Evolutionary conservation across 1,284 basidiomycete species (phyloP), one percentile per base, ranked within the genome.

Genomic region (Cutaneotrichosporon sp.): DNA sequence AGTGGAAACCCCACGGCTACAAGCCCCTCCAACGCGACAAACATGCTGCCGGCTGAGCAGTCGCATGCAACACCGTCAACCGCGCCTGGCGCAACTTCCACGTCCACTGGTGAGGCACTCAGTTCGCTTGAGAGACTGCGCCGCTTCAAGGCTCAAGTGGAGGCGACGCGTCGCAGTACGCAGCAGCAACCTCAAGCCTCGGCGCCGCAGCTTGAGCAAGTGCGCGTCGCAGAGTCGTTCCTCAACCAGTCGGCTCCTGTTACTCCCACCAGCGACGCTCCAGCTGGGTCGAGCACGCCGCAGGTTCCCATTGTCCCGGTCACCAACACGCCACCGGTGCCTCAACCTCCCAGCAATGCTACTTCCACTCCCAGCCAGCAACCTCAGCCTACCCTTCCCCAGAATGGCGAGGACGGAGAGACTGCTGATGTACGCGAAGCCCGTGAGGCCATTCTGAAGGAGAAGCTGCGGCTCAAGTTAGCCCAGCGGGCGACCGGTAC

Each of bases 111-210:
- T 47, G 54, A 59, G 47, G 38, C 16, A 4, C 38, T 66, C 27
- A 47, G 56, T 33, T 63, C 65, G 42, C 62, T 66, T 25, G 66
- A 67, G 22, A 61, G 61, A 50, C 60, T 67, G 43, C 58, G 54
- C 34, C 60, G 47, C 14, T 67, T 67, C 62, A 64, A 62, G 31
- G 62, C 57, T 6, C 65, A 64, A 47, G 62, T 67, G 11, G 62
- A 60, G 31, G 58, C 60, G n/a, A 64, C 43, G 18, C 57, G 62
- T 5, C 31, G 29, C 20, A 36, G 43, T 13, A 25, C 27, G 16
- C 42, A 42, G 25, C 25, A 50, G 25, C 47, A 50, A 10, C 47
- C 31, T 14, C 47, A 34, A n/a, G 33, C 20, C 14, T n/a, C 27
- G 2, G 16, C 25, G 25, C 25, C 31, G 22, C 51, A 36, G 14